A percentile compares a stretch with the other conserved stretches of the same genome.
phyloP scores from a whole-genome alignment of 2,329 filamentous ascomycete species.

The Sporothrix variecibatus region DNA sequence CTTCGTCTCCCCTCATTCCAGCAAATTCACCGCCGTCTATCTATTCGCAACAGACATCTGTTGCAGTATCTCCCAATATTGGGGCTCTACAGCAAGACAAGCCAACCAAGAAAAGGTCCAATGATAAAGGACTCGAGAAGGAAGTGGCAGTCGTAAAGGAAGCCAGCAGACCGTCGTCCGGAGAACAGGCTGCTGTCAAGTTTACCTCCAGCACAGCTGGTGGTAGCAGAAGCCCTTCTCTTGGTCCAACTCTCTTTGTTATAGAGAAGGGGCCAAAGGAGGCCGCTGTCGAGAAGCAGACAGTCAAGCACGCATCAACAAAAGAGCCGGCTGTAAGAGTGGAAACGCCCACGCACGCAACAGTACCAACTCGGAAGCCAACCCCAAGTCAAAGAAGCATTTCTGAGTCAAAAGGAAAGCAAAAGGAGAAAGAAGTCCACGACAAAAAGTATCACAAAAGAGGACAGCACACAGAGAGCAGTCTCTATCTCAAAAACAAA shows the following conservation, averaged over 20 bases:
- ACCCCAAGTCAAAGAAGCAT: not conserved
- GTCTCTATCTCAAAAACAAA: not conserved
- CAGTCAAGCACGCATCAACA: not conserved
- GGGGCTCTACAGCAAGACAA: not conserved
- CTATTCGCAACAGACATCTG: slow-evolving; percentile 2
- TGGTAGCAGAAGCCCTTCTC: not conserved
- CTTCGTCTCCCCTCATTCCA: not conserved
- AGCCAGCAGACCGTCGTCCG: not conserved
- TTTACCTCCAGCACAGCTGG: not conserved
- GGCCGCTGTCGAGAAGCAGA: not conserved
- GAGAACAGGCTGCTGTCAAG: not conserved
- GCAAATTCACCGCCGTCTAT: not conserved
- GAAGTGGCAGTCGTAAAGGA: not conserved
- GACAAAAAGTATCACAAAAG: not conserved
- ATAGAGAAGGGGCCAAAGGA: not conserved
- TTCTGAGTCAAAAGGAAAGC: not conserved
- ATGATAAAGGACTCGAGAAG: slow-evolving; percentile 32
- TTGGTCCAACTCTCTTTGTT: not conserved
- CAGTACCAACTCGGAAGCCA: not conserved
- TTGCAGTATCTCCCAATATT: not conserved
- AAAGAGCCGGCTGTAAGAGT: not conserved
- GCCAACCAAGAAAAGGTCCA: not conserved
- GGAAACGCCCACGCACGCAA: not conserved
- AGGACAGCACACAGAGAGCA: not conserved
- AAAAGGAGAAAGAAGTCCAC: not conserved